Evolutionary conservation across 2,329 filamentous ascomycete genomes (phyloP).

Genomic region (Thermothelomyces thermophilus): DNA sequence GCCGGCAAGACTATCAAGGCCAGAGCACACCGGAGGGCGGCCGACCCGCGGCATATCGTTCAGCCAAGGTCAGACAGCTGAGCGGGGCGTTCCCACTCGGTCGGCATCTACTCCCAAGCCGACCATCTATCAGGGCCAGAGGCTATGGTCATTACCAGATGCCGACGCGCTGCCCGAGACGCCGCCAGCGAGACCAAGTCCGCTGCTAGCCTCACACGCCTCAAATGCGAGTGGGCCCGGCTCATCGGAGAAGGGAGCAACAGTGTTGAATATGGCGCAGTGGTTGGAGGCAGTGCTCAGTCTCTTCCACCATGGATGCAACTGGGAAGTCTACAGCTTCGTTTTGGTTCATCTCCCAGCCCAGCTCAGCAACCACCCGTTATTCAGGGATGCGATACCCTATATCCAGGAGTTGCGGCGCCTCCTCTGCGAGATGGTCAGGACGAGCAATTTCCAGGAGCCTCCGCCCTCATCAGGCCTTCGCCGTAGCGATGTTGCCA

Average conservation of each 20-base stretch:
- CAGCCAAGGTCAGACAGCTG: slow-evolving; percentile 39
- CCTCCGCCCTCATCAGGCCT: slow-evolving; percentile 73
- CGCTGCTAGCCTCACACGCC: slow-evolving; percentile 42
- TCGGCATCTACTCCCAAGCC: slow-evolving; percentile 36
- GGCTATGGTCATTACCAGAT: slow-evolving; percentile 55
- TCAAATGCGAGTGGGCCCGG: slow-evolving; percentile 12
- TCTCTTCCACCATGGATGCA: slow-evolving; percentile 66
- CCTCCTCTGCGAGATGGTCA: slow-evolving; percentile 76
- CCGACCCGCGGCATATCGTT: slow-evolving; percentile 48
- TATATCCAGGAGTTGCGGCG: slow-evolving; percentile 71
- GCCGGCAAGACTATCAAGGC: slow-evolving; percentile 37
- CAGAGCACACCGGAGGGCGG: slow-evolving; percentile 37
- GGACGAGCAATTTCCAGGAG: slow-evolving; percentile 69
- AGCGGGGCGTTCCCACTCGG: slow-evolving; percentile 37
- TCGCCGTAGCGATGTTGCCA: slow-evolving; percentile 79
- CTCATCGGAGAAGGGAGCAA: slow-evolving; percentile 16
- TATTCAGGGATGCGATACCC: slow-evolving; percentile 68
- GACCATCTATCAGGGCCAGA: slow-evolving; percentile 36
- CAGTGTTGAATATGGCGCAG: slow-evolving; percentile 49
- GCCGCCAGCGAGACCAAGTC: slow-evolving; percentile 42
- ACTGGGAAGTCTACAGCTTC: slow-evolving; percentile 93
- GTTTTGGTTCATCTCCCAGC: slow-evolving; percentile 78
- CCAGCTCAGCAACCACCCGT: slow-evolving; percentile 81
- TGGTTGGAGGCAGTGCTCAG: slow-evolving; percentile 74
- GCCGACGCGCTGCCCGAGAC: slow-evolving; percentile 46